Conservation (phyloP, 1,284 basidiomycete species). For the Mycena sp. region DNA sequence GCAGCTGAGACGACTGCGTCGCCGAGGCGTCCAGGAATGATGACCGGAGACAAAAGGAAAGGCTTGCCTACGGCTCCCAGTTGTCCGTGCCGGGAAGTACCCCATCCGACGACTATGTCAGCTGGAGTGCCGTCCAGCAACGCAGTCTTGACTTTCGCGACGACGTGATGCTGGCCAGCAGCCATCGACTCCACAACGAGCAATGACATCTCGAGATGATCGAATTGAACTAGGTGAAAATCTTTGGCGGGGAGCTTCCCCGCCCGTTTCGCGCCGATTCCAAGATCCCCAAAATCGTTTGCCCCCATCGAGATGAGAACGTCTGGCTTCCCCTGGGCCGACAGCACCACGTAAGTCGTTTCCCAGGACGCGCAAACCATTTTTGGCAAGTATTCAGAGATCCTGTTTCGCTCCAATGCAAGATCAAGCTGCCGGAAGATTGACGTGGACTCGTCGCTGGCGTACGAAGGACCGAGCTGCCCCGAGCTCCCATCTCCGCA, state of each 20-base stretch:
- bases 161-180: constrained; percentile 78
- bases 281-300: constrained; percentile 86
- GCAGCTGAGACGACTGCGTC: constrained; percentile 51
- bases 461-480: constrained; percentile 63
- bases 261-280: constrained; percentile 49
- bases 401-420: constrained; percentile 41
- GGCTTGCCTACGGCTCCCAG: constrained; percentile 59
- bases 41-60: constrained; percentile 40
- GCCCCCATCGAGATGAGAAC: constrained; percentile 82
- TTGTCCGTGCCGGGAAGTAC: constrained; percentile 83
- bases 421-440: constrained; percentile 61
- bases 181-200: constrained; percentile 54
- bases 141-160: constrained; percentile 48
- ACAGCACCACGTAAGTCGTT: constrained; percentile 77
- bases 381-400: constrained; percentile 49
- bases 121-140: too few species aligned
- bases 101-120: constrained; percentile 77
- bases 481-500: constrained; percentile 70
- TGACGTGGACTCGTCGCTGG: constrained; percentile 34
- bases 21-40: constrained; percentile 10
- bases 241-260: constrained; percentile 27
- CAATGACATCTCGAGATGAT: constrained; percentile 41
- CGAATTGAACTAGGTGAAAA: constrained; percentile 56
- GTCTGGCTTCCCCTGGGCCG: constrained; percentile 54
- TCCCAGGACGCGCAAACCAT: constrained; percentile 81